Evolutionary conservation across 1,139 yeast genomes (phyloP), one percentile per base, ranked within the genome.

Genomic region (Blastobotrys illinoisensis): DNA sequence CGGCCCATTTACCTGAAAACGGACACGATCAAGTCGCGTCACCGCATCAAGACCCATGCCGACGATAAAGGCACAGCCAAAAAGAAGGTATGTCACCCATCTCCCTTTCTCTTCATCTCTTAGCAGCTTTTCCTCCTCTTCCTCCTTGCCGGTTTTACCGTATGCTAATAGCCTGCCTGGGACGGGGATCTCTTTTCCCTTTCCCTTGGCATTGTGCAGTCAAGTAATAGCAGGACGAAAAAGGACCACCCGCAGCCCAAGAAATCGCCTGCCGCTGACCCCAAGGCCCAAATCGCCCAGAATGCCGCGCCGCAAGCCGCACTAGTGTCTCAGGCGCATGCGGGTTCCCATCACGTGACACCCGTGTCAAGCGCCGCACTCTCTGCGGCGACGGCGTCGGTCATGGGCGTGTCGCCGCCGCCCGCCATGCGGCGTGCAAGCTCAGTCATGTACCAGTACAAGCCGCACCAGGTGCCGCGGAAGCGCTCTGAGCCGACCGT

Each of bases 1-100:
- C 79, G 98, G 64, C 97, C 98, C 3, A 89, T 89, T 55, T 85
- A 93, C 32, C 74, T 91, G 64, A 91, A 91, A 68, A 89, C 96
- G 5, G 96, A 90, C 71, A 90, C 93, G 21, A 91, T 91, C 67
- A 88, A 90, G 71, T 85, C 95, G 48, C 79, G 97, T 66, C 90
- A 90, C 69, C 79, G 98, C 65, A 86, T 82, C 63, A 84, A 83
- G 67, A 52, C 50, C 19, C 23, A 47, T 20, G 36, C 48, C 18
- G 48, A 46, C 50, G 45, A 47, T 11, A 47, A 47, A 23, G 21
- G 36, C 32, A 18, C 24, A n/a, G 44, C 19, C 21, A 28, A 26
- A 28, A 47, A 47, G 21, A 47, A 46, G 48, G 47, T 18, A 44
- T 11, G 51, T 44, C 26, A 19, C 21, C 36, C 11, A 7, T 23